Base-by-base conservation (phyloP, 352 stramenopile genomes). In the Globisporangium nagaii region DNA sequence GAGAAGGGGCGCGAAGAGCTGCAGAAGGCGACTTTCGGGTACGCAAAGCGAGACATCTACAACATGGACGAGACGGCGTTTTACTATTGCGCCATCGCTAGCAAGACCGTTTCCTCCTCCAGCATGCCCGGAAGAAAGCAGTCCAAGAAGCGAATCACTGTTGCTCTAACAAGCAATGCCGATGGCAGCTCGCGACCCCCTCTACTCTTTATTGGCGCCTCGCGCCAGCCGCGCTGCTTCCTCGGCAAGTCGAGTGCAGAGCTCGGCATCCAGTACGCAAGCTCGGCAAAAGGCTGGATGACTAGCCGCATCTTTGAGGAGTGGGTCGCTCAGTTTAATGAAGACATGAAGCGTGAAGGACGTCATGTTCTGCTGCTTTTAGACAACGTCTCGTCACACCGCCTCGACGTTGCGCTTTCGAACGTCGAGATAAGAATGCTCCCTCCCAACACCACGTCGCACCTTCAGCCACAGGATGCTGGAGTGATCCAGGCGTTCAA, bases 41-140 rank as follows among this genome's bases (percentile, higher is more conserved):
- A 63, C 35, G 40, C 40, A 3, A 47, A 53, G 19, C 13, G 24
- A 19, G 32, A 63, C 47, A 54, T 63, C 27, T 63, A 44, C 53
- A 63, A 66, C 11, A 61, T 66, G 40, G 40, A 66, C 22, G 60
- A 62, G 41, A 66, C 53, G 11, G 49, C 60, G 2, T 60, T 53
- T 24, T 63, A 56, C 32, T 67, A 63, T 17, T 48, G 49, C 12
- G 6, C 27, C 36, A 25, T 20, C 8, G 25, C 49, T 10, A 44
- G 31, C 5, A 31, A 42, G 15, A 31, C 49, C 2, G 48, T 56
- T 12, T 58, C 47, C 10, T 32, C 31, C 25, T 43, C 34, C 3
- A 25, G 31, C 6, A 13, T 63, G 4, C 47, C 40, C 6, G 32
- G 56, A 9, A 34, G 42, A 19, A 63, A 49, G 3, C 9, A 63